A percentile compares a stretch with the other conserved stretches of the same genome.
phyloP scores from a whole-genome alignment of 768 basidiomycete genomes.

The Kwoniella sp. region DNA sequence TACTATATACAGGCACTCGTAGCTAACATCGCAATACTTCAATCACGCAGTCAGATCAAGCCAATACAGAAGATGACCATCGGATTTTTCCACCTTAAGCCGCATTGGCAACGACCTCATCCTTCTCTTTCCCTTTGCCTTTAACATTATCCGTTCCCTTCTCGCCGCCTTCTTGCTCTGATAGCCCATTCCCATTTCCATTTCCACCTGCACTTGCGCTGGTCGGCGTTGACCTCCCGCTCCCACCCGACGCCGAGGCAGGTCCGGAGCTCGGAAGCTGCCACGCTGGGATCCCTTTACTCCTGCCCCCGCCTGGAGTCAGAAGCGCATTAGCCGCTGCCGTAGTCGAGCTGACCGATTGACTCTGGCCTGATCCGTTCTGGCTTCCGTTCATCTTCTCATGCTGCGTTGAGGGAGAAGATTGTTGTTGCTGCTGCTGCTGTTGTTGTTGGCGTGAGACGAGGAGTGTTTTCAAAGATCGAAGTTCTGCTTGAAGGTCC shows the following conservation, averaged over 20 bases:
- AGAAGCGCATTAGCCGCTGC: constrained; percentile 51
- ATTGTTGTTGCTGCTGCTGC: constrained; percentile 25
- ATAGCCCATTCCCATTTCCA: no score
- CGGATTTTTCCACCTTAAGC: no score
- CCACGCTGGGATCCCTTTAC: constrained; percentile 76
- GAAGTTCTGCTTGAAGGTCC: constrained; percentile 90
- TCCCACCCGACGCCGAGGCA: constrained; percentile 15
- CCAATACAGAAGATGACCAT: no score
- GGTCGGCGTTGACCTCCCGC: constrained; percentile 25
- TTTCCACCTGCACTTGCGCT: constrained; percentile 20
- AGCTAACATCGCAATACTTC: no score
- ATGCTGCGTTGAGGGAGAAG: constrained; percentile 50
- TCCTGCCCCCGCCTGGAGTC: constrained; percentile 30
- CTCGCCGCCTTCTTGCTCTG: not conserved
- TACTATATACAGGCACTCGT: no score
- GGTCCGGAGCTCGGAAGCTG: constrained; percentile 63
- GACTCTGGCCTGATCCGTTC: not conserved
- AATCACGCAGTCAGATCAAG: no score
- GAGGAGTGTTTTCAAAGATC: constrained; percentile 86
- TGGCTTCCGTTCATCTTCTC: not conserved
- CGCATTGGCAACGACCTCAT: not conserved
- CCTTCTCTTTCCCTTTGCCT: constrained; percentile 23
- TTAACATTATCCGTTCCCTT: constrained; percentile 3
- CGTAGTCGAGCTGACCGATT: constrained; percentile 28
- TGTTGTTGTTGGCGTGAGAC: constrained; percentile 67